phyloP scores from a whole-genome alignment of 352 stramenopile genomes.

The Elongisporangium prolatum region DNA sequence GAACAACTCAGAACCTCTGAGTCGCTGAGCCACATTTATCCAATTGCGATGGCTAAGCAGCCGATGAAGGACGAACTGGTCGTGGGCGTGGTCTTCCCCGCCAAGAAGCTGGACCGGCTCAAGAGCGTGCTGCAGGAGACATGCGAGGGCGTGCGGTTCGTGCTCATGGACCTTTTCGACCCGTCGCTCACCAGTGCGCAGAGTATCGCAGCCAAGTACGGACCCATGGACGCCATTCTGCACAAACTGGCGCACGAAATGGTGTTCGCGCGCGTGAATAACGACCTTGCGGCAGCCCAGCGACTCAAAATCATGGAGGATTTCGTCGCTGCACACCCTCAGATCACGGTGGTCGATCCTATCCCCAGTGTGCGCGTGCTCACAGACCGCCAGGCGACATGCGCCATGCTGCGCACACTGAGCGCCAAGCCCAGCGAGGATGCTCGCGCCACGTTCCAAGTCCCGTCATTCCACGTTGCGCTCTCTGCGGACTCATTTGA shows the following conservation, averaged over 20 bases:
- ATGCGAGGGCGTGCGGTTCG: constrained; percentile 50
- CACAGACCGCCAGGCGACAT: constrained; percentile 59
- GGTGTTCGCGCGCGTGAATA: constrained; percentile 54
- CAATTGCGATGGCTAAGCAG: neutral
- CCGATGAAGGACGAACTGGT: constrained; percentile 19
- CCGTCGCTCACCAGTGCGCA: constrained; percentile 22
- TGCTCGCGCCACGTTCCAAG: constrained; percentile 24
- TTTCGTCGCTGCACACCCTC: constrained; percentile 33
- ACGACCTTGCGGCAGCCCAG: constrained; percentile 31
- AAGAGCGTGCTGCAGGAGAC: constrained; percentile 48
- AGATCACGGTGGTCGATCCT: constrained; percentile 58
- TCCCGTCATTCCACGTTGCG: constrained; percentile 51
- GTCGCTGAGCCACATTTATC: neutral
- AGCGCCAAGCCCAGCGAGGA: constrained; percentile 2
- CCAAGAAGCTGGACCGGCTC: constrained; percentile 80
- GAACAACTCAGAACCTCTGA: too few relatives aligned
- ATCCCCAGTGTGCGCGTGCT: constrained; percentile 64
- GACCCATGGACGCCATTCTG: constrained; percentile 55
- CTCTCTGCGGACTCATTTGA: constrained; percentile 31
- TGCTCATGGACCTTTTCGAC: constrained; percentile 68
- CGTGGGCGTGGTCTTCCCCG: constrained; percentile 76
- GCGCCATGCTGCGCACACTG: constrained; percentile 38
- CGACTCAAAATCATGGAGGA: constrained; percentile 54
- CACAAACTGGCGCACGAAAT: constrained; percentile 85
- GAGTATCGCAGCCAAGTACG: constrained; percentile 32